Conservation (phyloP, 2,329 filamentous ascomycete species). For the Aureobasidium sp. region DNA sequence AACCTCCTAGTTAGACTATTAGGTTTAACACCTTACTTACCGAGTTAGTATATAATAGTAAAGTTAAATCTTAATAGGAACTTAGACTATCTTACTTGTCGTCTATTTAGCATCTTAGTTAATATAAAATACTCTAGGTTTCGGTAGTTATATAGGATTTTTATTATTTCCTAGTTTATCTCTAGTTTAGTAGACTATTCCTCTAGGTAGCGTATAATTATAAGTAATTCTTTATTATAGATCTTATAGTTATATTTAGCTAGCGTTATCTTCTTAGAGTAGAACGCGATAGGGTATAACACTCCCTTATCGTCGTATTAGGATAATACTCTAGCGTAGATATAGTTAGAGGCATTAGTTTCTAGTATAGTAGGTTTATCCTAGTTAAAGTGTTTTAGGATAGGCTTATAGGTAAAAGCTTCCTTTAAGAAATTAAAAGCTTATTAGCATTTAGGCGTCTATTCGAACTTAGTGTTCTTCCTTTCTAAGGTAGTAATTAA, state of each 20-base stretch:
- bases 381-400: not conserved
- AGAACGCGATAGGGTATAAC: not conserved
- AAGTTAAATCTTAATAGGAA: slow-evolving; percentile 4
- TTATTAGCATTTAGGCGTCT: not conserved
- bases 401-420: not conserved
- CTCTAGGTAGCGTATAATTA: slow-evolving; percentile 1
- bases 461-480: not conserved
- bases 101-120: not conserved
- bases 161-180: not conserved
- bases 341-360: slow-evolving; percentile 11
- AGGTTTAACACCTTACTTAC: not conserved
- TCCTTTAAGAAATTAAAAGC: slow-evolving; percentile 7
- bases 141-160: not conserved
- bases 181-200: not conserved
- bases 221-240: slow-evolving; percentile 13
- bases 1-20: slow-evolving; percentile 5
- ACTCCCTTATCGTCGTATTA: not conserved
- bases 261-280: not conserved
- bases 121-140: slow-evolving; percentile 6
- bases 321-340: not conserved
- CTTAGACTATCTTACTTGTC: not conserved
- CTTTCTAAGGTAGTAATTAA: not conserved
- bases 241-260: slow-evolving; percentile 10
- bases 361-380: slow-evolving; percentile 2
- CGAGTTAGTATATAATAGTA: not conserved